Percentiles rank a stretch among this genome's conserved stretches.
phyloP scores from a whole-genome alignment of 164 flowering plant genomes.

The Berberis vulgaris region DNA sequence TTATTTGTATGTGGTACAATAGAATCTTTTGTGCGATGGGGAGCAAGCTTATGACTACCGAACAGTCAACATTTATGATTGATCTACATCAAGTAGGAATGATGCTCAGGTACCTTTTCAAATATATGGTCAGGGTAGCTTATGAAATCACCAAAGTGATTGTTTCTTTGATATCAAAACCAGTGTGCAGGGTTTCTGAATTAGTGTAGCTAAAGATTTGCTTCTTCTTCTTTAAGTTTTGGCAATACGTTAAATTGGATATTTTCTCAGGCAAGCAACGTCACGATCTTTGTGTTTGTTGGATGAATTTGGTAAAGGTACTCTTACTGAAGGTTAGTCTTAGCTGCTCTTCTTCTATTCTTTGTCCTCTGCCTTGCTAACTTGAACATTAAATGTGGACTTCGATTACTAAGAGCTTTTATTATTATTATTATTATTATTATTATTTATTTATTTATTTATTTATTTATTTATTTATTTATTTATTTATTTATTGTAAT shows the following conservation, averaged over 20 bases:
- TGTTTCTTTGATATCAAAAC: too few relatives aligned
- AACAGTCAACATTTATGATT: constrained; percentile 95
- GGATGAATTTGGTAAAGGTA: constrained; percentile 99
- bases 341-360: background rate
- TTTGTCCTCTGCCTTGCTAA: background rate
- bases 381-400: background rate
- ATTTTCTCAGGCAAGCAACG: constrained; percentile 65
- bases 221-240: background rate
- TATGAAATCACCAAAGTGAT: too few relatives aligned
- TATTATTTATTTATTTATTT: background rate
- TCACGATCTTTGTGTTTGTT: constrained; percentile 72
- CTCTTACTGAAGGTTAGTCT: constrained; percentile 88
- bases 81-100: constrained; percentile 96
- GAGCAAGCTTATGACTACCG: constrained; percentile 79
- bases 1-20: background rate
- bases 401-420: background rate
- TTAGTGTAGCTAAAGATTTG: too few relatives aligned
- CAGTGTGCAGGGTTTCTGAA: too few relatives aligned
- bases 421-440: too few relatives aligned
- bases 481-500: background rate
- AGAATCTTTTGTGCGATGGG: constrained; percentile 96
- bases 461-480: background rate
- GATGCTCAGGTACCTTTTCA: constrained; percentile 69
- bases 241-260: background rate
- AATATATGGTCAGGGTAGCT: background rate